phyloP scores from a whole-genome alignment of 371 early-diverging fungal species.

The Mortierella sp. region DNA sequence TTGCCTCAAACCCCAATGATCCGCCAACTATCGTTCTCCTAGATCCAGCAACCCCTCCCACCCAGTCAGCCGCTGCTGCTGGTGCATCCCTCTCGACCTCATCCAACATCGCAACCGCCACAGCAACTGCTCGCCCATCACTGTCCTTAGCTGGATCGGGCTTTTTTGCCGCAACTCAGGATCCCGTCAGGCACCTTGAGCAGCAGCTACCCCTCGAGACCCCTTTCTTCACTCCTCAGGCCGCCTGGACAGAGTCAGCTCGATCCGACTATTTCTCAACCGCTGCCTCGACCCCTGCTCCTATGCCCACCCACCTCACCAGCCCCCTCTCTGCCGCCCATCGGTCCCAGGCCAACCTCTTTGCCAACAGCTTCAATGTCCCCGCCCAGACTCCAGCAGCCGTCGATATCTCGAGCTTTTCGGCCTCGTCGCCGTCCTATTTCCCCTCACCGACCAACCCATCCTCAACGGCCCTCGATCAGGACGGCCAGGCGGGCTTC shows the following conservation, averaged over 20 bases:
- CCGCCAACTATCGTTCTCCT: conserved; percentile 20
- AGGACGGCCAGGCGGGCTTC: conserved; percentile 16
- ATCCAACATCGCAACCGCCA: conserved; percentile 26
- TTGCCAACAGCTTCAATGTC: conserved; percentile 20
- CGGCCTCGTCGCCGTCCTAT: conserved; percentile 47
- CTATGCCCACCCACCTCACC: conserved; percentile 7
- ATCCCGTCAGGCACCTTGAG: conserved; percentile 28
- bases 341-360: conserved; percentile 18
- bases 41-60: conserved; percentile 23
- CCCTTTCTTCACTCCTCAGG: conserved; percentile 41
- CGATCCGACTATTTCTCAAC: conserved; percentile 37
- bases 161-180: conserved; percentile 35
- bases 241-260: conserved; percentile 30
- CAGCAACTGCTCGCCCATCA: conserved; percentile 20
- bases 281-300: conserved; percentile 21
- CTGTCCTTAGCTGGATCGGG: conserved; percentile 33
- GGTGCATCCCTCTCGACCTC: conserved; percentile 11
- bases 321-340: conserved; percentile 15
- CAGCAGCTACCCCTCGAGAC: conserved; percentile 38
- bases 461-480: conserved; percentile 12
- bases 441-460: conserved; percentile 40
- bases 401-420: conserved; percentile 39
- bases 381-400: conserved; percentile 47
- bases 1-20: conserved; percentile 21
- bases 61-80: conserved; percentile 10